Evolutionary conservation across 2,329 filamentous ascomycete genomes (phyloP), one percentile per base, ranked within the genome.

Genomic region (Alternaria sp.): DNA sequence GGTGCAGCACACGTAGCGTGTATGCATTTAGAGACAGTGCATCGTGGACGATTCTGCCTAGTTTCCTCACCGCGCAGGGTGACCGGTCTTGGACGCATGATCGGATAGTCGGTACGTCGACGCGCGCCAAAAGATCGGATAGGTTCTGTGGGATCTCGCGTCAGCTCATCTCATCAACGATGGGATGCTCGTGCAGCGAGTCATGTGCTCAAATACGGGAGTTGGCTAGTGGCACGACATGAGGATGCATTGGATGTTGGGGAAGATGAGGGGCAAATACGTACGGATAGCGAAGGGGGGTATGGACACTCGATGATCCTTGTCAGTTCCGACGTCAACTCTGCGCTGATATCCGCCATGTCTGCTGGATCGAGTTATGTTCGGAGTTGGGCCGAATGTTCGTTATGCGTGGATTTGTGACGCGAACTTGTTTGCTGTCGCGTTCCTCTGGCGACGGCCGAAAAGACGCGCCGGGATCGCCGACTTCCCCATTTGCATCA

Each of bases 1-100:
- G 74, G n/a, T 81, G 75, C 43, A 89, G 73, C 26, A 88, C 78
- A 28, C 81, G 77, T 59, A 88, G 69, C 6, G 85, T 82, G 63
- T 85, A 84, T 5, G 83, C 79, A 76, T 85, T 87, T 49, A 83
- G 80, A 33, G 84, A 81, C 37, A 88, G 74, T 25, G 83, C 84
- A 62, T 86, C 82, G 28, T 85, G 72, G n/a, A 87, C 67, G 18
- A 76, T 67, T n/a, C 65, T 65, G 14, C 72, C 75, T 45, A 89
- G 75, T 21, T 77, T 73, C 11, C 78, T 75, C 49, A 87, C 74
- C 54, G 84, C 83, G 70, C 87, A 88, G 26, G 81, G 80, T 61
- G 86, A 83, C 18, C 76, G 80, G 33, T 80, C 72, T 4, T 68
- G 60, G 23, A 84, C 81, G 83, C 85, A 88, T 23, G 74, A 73